Base-by-base conservation (phyloP, 2,329 filamentous ascomycete species). In the Septoria linicola region DNA sequence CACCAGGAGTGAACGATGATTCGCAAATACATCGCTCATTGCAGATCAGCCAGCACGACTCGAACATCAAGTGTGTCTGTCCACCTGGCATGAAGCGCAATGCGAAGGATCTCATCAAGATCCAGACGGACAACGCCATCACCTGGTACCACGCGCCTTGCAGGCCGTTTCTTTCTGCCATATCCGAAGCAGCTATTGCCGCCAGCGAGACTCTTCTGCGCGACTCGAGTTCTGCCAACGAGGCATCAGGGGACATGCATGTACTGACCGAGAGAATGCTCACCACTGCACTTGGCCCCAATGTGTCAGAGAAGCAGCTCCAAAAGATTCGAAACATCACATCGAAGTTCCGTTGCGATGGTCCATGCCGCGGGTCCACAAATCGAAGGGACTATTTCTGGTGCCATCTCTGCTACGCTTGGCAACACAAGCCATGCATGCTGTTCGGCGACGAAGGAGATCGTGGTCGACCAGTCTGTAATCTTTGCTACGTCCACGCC, bases 361-460 rank as follows among this genome's bases (percentile, higher is more conserved):
- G 54, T 8, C 54, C 57, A n/a, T 59, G 59, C 50, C 32, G 34
- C 10, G 57, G 54, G 14, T 54, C 52, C 8, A 54, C 41, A 23
- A 23, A 49, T 8, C 21, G 36, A 4, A 31, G 47, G 7, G 49
- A 59, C 34, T 59, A 56, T 41, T 51, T 50, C 20, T 43, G 44
- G 30, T 61, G 59, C 47, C 52, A 56, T 44, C 55, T 56, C 17
- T 61, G 59, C 39, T 53, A 34, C 32, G 50, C 49, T 7, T 61
- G 59, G 59, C 57, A 61, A 37, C 59, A 61, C 47, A 59, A 55
- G 41, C 14, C 31, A 2, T 61, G 59, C 41, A 59, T 54, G 54
- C 52, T 59, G 4, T 59, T 56, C 17, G 57, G 57, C 8, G 50
- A 59, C 8, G 36, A 30, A 1, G 48, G 46, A 10, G 57, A 57